A percentile compares a stretch with the other conserved stretches of the same genome.
Conservation (phyloP, 306 rosid species). For the Mimosa pudica region DNA sequence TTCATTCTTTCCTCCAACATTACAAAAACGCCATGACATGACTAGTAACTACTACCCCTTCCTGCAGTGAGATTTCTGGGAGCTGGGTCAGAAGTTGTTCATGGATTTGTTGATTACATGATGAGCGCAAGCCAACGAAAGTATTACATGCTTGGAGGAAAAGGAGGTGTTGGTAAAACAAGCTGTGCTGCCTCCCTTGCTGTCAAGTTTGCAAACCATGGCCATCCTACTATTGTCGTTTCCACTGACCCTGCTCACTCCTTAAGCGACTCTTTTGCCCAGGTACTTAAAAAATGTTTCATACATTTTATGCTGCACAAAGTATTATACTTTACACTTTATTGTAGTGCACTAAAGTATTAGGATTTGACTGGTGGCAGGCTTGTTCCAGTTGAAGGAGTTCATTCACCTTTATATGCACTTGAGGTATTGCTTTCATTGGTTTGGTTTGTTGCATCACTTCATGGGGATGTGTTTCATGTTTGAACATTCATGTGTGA, state of each 20-base stretch:
- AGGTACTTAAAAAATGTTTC: conserved; percentile 39
- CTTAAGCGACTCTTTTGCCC: conserved; percentile 93
- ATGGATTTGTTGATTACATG: conserved; percentile 48
- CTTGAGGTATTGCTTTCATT: conserved; percentile 60
- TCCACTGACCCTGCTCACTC: conserved; percentile 97
- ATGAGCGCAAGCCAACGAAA: conserved; percentile 37
- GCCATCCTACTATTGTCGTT: conserved; percentile 88
- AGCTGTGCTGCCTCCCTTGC: conserved; percentile 64
- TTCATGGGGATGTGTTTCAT: background rate
- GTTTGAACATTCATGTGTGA: conserved; percentile 34
- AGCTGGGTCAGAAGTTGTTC: conserved; percentile 34
- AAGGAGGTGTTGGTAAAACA: conserved; percentile 51
- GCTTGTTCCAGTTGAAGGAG: conserved; percentile 79
- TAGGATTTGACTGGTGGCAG: conserved; percentile 89
- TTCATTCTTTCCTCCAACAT: too few relatives aligned
- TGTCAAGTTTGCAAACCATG: conserved; percentile 77
- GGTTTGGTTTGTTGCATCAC: conserved; percentile 5
- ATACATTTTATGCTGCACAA: background rate
- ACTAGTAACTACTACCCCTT: background rate
- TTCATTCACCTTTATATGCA: conserved; percentile 76
- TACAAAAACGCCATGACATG: too few relatives aligned
- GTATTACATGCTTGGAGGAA: conserved; percentile 49
- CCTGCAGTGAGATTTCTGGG: conserved; percentile 41
- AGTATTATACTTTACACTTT: conserved; percentile 2
- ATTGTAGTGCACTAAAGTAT: conserved; percentile 26